Conservation (phyloP, 2,329 filamentous ascomycete genomes). For the Aspergillus floridensis region DNA sequence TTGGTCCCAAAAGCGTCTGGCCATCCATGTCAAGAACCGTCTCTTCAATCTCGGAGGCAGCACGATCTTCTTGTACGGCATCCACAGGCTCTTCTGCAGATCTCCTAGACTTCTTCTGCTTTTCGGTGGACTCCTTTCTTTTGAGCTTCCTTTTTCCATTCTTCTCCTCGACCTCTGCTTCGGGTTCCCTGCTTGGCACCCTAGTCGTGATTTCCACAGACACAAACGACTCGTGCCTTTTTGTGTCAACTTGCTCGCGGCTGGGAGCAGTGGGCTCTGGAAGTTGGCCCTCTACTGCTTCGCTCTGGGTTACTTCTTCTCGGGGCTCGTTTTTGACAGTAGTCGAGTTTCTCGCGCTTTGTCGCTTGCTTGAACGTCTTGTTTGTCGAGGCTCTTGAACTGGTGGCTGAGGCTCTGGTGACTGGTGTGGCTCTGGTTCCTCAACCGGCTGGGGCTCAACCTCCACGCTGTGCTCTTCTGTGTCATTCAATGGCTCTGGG, state of each 20-base stretch:
- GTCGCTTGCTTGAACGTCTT: slow-evolving; percentile 3
- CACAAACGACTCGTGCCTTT: slow-evolving; percentile 29
- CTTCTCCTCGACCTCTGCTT: slow-evolving; percentile 22
- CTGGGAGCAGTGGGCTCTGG: slow-evolving; percentile 8
- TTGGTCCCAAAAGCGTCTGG: not conserved
- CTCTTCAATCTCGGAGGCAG: not conserved
- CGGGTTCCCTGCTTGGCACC: slow-evolving; percentile 33
- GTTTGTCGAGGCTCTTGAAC: slow-evolving; percentile 4
- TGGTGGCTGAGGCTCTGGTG: not conserved
- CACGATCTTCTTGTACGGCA: not conserved
- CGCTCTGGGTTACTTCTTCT: not conserved
- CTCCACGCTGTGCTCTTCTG: slow-evolving; percentile 11
- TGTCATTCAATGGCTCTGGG: slow-evolving; percentile 10
- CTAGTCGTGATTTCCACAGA: slow-evolving; percentile 30
- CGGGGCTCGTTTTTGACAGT: not conserved
- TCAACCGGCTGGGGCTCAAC: slow-evolving; percentile 10
- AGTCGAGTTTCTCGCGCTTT: slow-evolving; percentile 7
- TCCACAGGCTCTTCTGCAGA: not conserved
- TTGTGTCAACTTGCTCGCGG: slow-evolving; percentile 10
- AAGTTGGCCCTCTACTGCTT: not conserved
- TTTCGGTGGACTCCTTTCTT: slow-evolving; percentile 31
- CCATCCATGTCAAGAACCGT: slow-evolving; percentile 1
- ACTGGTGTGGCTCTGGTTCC: slow-evolving; percentile 3
- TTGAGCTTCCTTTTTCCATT: slow-evolving; percentile 27
- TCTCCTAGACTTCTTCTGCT: slow-evolving; percentile 24